A percentile compares a stretch with the other conserved stretches of the same genome.
These are phyloP conservation scores for Sinapis alba DNA, from an alignment of 441 rosid species.

Conservation along the genomic window DNA sequence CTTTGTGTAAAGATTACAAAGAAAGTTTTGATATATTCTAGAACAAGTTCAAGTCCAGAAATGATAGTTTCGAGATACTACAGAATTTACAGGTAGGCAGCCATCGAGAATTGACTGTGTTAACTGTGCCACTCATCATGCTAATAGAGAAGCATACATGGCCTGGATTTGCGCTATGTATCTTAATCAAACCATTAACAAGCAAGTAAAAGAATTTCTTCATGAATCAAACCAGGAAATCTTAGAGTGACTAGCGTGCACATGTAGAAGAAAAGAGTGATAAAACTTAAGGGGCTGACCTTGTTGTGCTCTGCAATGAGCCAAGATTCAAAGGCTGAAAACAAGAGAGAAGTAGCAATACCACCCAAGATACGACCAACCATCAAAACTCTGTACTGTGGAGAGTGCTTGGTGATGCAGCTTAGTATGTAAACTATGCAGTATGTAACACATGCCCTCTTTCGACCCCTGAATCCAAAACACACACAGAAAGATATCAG, in stretches of 20 bases:
- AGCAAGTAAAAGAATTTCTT: neutral
- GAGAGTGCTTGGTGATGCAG: neutral
- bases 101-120: neutral
- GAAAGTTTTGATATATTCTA: neutral
- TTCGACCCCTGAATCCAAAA: slow-evolving; percentile 45
- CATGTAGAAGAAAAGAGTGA: neutral
- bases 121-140: neutral
- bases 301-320: slow-evolving; percentile 96
- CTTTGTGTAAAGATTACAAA: neutral
- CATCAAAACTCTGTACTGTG: neutral
- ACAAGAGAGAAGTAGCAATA: neutral
- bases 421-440: neutral
- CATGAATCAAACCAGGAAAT: neutral
- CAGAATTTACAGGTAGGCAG: neutral
- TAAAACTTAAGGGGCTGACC: slow-evolving; percentile 41
- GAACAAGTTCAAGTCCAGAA: neutral
- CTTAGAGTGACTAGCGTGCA: neutral
- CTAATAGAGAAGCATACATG: neutral
- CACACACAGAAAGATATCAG: neutral
- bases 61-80: neutral
- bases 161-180: neutral
- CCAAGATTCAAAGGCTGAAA: slow-evolving; percentile 43
- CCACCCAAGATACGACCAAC: neutral
- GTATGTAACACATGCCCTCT: neutral
- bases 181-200: neutral